A percentile compares a stretch with the other conserved stretches of the same genome.
phyloP scores from a whole-genome alignment of 2,329 filamentous ascomycete species.

The Neoarthrinium moseri region DNA sequence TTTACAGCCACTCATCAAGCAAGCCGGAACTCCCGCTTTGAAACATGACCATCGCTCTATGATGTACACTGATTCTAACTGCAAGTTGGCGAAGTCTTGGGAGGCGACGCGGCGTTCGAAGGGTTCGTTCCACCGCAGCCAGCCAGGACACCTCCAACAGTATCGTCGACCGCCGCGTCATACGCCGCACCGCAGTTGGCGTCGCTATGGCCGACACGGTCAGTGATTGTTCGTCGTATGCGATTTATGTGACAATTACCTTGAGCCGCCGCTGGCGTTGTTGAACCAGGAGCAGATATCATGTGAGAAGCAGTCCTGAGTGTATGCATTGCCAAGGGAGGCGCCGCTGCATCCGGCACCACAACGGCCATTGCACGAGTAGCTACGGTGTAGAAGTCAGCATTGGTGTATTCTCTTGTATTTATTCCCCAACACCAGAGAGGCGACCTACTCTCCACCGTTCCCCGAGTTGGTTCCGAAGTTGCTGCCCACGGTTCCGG shows the following conservation, averaged over 20 bases:
- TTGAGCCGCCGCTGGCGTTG: slow-evolving; percentile 43
- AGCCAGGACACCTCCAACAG: slow-evolving; percentile 29
- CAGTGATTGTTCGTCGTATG: background rate
- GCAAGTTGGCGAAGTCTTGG: slow-evolving; percentile 1
- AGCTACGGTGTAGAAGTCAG: slow-evolving; percentile 28
- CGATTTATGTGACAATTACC: slow-evolving; percentile 25
- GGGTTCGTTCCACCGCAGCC: slow-evolving; percentile 37
- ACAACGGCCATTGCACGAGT: slow-evolving; percentile 48
- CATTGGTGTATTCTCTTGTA: no score
- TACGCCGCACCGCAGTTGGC: slow-evolving; percentile 46
- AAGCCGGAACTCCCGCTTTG: background rate
- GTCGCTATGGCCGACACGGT: slow-evolving; percentile 32
- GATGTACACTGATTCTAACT: background rate
- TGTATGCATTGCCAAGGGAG: slow-evolving; percentile 45
- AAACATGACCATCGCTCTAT: background rate
- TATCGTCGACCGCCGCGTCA: slow-evolving; percentile 42
- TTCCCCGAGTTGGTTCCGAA: slow-evolving; percentile 38
- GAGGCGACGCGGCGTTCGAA: slow-evolving; percentile 9
- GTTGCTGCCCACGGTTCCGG: slow-evolving; percentile 44
- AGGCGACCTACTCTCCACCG: slow-evolving; percentile 40
- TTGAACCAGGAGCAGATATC: slow-evolving; percentile 52
- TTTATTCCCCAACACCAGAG: no score
- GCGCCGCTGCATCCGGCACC: slow-evolving; percentile 43
- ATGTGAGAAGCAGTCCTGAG: slow-evolving; percentile 49
- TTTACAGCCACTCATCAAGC: background rate